Evolutionary conservation across 805 yeast species (phyloP).

Genomic region (Saccharomycopsis sp.): DNA sequence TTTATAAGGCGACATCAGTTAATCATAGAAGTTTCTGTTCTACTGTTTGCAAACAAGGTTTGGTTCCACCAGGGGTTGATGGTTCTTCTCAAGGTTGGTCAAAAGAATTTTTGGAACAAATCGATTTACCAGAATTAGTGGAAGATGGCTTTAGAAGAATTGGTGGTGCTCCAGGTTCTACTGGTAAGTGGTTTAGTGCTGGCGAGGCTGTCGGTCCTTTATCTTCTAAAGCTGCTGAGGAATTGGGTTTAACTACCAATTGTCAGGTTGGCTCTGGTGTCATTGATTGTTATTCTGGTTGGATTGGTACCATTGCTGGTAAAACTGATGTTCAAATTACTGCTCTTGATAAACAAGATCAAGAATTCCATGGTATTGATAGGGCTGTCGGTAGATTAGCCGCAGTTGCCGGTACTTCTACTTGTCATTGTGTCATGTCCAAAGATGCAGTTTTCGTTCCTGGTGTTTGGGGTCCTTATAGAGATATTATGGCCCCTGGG

Average conservation of each 20-base stretch:
- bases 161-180: slow-evolving; percentile 75
- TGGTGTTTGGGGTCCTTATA: slow-evolving; percentile 99
- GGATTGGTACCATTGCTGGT: slow-evolving; percentile 98
- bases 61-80: slow-evolving; percentile 88
- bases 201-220: slow-evolving; percentile 85
- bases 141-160: slow-evolving; percentile 69
- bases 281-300: slow-evolving; percentile 97
- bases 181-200: slow-evolving; percentile 73
- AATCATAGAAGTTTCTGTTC: slow-evolving; percentile 88
- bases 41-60: slow-evolving; percentile 92
- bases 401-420: slow-evolving; percentile 97
- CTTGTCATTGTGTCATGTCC: slow-evolving; percentile 90
- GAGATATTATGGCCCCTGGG: slow-evolving; percentile 84
- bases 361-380: slow-evolving; percentile 37
- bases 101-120: slow-evolving; percentile 55
- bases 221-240: slow-evolving; percentile 59
- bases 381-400: slow-evolving; percentile 81
- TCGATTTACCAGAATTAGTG: slow-evolving; percentile 71
- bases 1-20: slow-evolving; percentile 82
- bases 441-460: slow-evolving; percentile 80
- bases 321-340: slow-evolving; percentile 56
- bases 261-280: slow-evolving; percentile 93
- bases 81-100: slow-evolving; percentile 88
- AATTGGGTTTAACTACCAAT: slow-evolving; percentile 71
- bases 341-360: slow-evolving; percentile 42